Conservation (phyloP, 495 filamentous ascomycete genomes). For the Barbatosphaeria neglecta region DNA sequence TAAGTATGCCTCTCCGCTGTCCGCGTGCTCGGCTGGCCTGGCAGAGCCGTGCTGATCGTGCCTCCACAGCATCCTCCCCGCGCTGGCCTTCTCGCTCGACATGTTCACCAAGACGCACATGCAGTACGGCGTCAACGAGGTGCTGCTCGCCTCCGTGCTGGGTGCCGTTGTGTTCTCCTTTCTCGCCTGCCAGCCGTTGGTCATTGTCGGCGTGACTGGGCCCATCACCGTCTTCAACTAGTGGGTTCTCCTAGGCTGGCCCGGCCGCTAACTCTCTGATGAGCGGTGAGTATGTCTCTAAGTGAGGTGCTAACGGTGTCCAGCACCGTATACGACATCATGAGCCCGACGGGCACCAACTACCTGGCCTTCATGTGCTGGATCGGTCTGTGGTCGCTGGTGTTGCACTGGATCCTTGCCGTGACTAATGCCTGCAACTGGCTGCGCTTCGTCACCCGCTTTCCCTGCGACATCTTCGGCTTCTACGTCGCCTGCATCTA, state of each 20-base stretch:
- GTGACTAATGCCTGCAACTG: conserved; percentile 73
- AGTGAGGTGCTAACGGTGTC: conserved; percentile 7
- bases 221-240: conserved; percentile 85
- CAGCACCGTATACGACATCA: conserved; percentile 72
- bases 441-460: conserved; percentile 69
- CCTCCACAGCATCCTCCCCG: conserved; percentile 56
- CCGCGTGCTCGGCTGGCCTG: background rate
- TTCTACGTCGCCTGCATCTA: conserved; percentile 86
- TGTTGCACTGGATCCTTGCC: conserved; percentile 71
- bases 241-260: conserved; percentile 18
- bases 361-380: conserved; percentile 79
- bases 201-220: conserved; percentile 85
- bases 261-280: too few relatives aligned
- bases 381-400: conserved; percentile 73
- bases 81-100: conserved; percentile 72
- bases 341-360: conserved; percentile 52
- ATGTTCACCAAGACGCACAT: conserved; percentile 74
- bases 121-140: conserved; percentile 78
- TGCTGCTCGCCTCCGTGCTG: conserved; percentile 65
- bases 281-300: too few relatives aligned
- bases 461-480: conserved; percentile 79
- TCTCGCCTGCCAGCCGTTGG: conserved; percentile 65
- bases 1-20: conserved; percentile 40
- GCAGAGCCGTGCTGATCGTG: too few relatives aligned
- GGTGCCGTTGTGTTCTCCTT: conserved; percentile 67